These are phyloP conservation scores for Amaranthus hypochondriacus DNA, from an alignment of 148 eudicot species.

Conservation along the genomic window DNA sequence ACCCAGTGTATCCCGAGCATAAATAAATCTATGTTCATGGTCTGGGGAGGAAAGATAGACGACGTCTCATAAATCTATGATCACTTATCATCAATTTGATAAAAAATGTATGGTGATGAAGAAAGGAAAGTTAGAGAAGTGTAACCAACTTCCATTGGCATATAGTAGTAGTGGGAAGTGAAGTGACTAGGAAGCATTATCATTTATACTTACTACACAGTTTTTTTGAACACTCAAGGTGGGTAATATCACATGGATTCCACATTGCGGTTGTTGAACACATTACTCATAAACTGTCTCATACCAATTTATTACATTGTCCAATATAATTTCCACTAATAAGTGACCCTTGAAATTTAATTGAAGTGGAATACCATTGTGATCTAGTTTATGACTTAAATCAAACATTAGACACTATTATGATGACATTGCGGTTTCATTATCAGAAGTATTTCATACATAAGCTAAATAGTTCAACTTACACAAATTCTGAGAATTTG, in stretches of 20 bases:
- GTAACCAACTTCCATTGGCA: constrained; percentile 14
- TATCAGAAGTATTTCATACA: too few species aligned
- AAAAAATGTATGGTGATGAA: too few species aligned
- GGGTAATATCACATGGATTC: constrained; percentile 17
- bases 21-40: too few species aligned
- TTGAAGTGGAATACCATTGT: not conserved
- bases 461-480: too few species aligned
- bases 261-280: constrained; percentile 10
- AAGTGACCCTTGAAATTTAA: not conserved
- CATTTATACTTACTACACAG: constrained; percentile 7
- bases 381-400: not conserved
- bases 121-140: not conserved
- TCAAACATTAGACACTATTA: not conserved
- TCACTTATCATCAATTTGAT: too few species aligned
- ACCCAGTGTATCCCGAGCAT: too few species aligned
- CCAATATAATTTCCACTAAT: not conserved
- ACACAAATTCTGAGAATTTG: too few species aligned
- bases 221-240: not conserved
- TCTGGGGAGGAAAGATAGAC: too few species aligned
- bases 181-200: constrained; percentile 14
- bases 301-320: not conserved
- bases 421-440: too few species aligned
- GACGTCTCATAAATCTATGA: too few species aligned
- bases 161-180: not conserved
- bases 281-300: not conserved